phyloP scores from a whole-genome alignment of 192 early-diverging fungal genomes.

The Gaertneriomyces sp. region DNA sequence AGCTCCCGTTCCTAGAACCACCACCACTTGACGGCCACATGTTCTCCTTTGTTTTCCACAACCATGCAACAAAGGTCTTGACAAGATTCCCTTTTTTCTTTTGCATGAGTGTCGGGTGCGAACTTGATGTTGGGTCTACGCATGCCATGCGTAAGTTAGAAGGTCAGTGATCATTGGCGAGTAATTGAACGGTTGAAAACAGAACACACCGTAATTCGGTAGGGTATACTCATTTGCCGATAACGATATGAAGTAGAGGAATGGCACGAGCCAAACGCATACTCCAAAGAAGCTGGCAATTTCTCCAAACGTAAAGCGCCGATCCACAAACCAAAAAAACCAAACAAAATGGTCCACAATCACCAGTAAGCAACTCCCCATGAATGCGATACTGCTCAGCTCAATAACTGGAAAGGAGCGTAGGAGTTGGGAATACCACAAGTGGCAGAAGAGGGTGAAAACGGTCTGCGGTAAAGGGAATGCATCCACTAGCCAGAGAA shows the following conservation, averaged over 20 bases:
- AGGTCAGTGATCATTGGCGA: background rate
- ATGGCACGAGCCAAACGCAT: constrained; percentile 91
- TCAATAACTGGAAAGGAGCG: constrained; percentile 79
- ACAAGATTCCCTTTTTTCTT: constrained; percentile 22
- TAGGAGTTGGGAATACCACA: constrained; percentile 77
- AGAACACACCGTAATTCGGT: constrained; percentile 55
- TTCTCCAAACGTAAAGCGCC: constrained; percentile 68
- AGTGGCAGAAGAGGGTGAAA: constrained; percentile 74
- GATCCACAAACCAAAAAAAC: constrained; percentile 87
- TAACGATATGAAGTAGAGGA: constrained; percentile 87
- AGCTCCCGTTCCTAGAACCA: no score
- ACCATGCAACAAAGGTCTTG: constrained; percentile 10
- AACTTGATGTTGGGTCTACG: constrained; percentile 1
- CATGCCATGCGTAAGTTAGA: background rate
- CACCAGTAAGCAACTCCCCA: constrained; percentile 76
- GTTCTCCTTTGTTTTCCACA: background rate
- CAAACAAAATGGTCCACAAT: constrained; percentile 89
- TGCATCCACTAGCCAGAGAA: constrained; percentile 75
- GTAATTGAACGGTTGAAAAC: background rate
- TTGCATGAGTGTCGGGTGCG: background rate
- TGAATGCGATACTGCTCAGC: constrained; percentile 67
- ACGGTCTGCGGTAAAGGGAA: constrained; percentile 65
- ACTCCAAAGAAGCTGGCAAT: constrained; percentile 91
- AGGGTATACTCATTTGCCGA: constrained; percentile 86
- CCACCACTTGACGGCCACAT: constrained; percentile 4